A percentile compares a stretch with the other conserved stretches of the same genome.
Evolutionary conservation across 1,284 basidiomycete genomes (phyloP).

Genomic region (Ustilago esculenta): DNA sequence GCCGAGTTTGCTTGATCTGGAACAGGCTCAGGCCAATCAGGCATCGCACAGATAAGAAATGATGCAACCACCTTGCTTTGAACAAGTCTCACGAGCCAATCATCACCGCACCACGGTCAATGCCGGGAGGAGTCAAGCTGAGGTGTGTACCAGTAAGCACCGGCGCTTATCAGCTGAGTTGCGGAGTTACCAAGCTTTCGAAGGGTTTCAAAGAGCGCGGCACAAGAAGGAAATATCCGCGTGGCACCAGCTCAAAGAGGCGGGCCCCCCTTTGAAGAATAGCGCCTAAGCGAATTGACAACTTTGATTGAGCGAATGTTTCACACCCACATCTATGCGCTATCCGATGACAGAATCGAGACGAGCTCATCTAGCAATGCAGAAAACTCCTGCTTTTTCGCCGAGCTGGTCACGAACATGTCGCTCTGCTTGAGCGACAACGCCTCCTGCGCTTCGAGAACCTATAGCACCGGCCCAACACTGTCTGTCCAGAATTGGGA

Average conservation of each 20-base stretch:
- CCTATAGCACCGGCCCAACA: conserved; percentile 76
- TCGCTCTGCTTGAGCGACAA: conserved; percentile 8
- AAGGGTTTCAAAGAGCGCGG: too few relatives aligned
- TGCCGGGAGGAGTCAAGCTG: too few relatives aligned
- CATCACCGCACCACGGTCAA: too few relatives aligned
- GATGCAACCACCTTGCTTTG: not conserved
- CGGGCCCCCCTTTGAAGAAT: conserved; percentile 1
- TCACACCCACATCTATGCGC: not conserved
- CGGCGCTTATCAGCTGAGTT: conserved; percentile 1
- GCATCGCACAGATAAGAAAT: conserved; percentile 8
- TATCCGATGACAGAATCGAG: conserved; percentile 13
- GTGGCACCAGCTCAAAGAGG: conserved; percentile 1
- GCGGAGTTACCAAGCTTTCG: not conserved
- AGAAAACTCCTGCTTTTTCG: conserved; percentile 24
- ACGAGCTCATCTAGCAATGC: conserved; percentile 27
- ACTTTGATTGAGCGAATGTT: too few relatives aligned
- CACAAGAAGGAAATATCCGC: not conserved
- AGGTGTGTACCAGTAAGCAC: not conserved
- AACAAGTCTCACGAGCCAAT: too few relatives aligned
- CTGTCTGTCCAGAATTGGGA: conserved; percentile 72
- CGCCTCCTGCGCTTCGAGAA: conserved; percentile 70
- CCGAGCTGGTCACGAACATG: conserved; percentile 15
- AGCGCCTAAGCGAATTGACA: not conserved
- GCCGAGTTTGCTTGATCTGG: conserved; percentile 13
- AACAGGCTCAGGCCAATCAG: conserved; percentile 6